Percentiles rank a stretch among this genome's conserved stretches.
These are phyloP conservation scores for Phalaenopsis aphrodite DNA, from an alignment of 106 monocot genomes.

Conservation along the genomic window DNA sequence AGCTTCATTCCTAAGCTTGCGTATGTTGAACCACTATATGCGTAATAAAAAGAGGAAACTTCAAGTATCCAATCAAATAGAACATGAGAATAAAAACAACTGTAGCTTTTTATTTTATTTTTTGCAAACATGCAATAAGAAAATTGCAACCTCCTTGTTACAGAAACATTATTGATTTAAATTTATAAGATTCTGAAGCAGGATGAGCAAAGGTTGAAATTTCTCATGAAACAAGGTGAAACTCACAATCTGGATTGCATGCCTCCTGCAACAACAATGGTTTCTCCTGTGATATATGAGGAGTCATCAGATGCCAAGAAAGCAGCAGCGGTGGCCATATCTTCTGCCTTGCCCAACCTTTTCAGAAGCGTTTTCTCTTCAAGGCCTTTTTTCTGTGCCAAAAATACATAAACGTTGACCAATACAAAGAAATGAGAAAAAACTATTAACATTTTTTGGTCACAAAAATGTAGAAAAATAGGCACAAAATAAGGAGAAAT, in stretches of 20 bases:
- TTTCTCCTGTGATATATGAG: slow-evolving; percentile 85
- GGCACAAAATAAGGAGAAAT: too few relatives aligned
- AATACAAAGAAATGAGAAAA: too few relatives aligned
- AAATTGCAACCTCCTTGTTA: background rate
- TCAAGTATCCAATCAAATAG: too few relatives aligned
- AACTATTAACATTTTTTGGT: too few relatives aligned
- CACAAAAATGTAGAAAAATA: too few relatives aligned
- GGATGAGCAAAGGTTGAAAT: background rate
- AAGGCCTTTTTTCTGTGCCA: slow-evolving; percentile 49
- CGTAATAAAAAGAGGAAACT: too few relatives aligned
- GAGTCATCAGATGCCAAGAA: slow-evolving; percentile 91
- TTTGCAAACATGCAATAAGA: background rate
- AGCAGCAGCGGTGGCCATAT: slow-evolving; percentile 78
- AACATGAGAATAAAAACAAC: background rate
- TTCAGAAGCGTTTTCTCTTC: slow-evolving; percentile 51
- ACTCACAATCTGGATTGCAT: slow-evolving; percentile 69
- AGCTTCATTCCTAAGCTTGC: too few relatives aligned
- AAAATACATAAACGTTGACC: background rate
- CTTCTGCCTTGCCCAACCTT: slow-evolving; percentile 65
- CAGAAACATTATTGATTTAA: background rate
- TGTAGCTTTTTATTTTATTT: background rate
- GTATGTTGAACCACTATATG: too few relatives aligned
- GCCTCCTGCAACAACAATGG: slow-evolving; percentile 83
- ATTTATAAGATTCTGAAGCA: background rate
- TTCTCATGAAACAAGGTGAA: background rate